Conservation (phyloP, 2,329 filamentous ascomycete species). For the Botrytis porri region DNA sequence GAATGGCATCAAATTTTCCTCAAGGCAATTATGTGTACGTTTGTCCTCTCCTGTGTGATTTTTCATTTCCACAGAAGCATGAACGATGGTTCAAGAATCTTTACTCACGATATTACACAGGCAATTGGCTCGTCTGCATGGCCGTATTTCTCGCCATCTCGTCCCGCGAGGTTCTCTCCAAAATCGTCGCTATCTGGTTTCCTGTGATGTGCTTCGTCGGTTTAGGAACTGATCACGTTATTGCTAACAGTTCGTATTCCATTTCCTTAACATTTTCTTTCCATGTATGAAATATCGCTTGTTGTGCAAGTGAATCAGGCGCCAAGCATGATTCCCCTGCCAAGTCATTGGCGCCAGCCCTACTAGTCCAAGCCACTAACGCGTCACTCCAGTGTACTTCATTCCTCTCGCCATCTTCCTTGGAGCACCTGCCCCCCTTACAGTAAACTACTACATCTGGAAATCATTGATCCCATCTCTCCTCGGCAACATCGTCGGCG, state of each 20-base stretch:
- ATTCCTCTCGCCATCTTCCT: constrained; percentile 50
- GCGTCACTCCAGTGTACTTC: constrained; percentile 44
- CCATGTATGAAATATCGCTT: background rate
- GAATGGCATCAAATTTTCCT: constrained; percentile 53
- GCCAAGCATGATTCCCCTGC: constrained; percentile 16
- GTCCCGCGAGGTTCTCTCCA: constrained; percentile 50
- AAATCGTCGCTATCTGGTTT: constrained; percentile 55
- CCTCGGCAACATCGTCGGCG: constrained; percentile 54
- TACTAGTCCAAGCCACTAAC: constrained; percentile 1
- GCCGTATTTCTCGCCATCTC: constrained; percentile 49
- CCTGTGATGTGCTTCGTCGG: constrained; percentile 54
- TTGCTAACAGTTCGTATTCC: constrained; percentile 46
- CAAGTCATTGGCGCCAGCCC: constrained; percentile 1
- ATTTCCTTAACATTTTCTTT: background rate
- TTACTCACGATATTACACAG: constrained; percentile 14
- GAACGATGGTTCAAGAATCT: background rate
- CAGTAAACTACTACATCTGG: constrained; percentile 53
- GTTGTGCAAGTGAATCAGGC: background rate
- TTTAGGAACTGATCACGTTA: constrained; percentile 53
- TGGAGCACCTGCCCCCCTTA: constrained; percentile 43
- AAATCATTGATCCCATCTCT: constrained; percentile 53
- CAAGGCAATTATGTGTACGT: constrained; percentile 48
- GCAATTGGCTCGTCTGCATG: constrained; percentile 57
- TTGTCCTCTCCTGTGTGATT: background rate
- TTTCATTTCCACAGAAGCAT: background rate